A percentile compares a stretch with the other conserved stretches of the same genome.
phyloP scores from a whole-genome alignment of 345 rosid genomes.

The Hibiscus syriacus region DNA sequence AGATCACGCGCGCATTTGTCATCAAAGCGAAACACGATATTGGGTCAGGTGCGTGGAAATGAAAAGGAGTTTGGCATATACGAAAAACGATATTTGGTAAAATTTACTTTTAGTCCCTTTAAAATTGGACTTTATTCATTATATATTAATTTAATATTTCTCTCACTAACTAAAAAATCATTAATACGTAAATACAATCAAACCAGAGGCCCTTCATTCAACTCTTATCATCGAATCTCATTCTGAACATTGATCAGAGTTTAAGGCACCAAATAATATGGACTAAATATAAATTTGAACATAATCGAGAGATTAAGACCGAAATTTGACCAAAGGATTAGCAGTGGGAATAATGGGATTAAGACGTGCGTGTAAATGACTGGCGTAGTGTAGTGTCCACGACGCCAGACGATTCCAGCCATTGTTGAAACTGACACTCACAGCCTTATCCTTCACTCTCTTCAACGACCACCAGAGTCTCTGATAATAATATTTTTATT shows the following conservation, averaged over 20 bases:
- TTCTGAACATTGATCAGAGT: too few relatives aligned
- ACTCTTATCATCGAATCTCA: too few relatives aligned
- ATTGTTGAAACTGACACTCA: neutral
- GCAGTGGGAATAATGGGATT: neutral
- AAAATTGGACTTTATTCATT: too few relatives aligned
- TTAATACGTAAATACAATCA: too few relatives aligned
- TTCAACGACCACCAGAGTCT: neutral
- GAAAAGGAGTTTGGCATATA: neutral
- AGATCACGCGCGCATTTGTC: neutral
- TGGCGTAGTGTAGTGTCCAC: neutral
- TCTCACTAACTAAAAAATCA: too few relatives aligned
- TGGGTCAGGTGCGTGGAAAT: neutral
- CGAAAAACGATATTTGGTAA: neutral
- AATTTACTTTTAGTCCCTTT: too few relatives aligned
- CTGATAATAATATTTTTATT: neutral
- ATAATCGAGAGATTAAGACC: too few relatives aligned
- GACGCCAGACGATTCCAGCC: slow-evolving; percentile 5
- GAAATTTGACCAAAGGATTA: neutral
- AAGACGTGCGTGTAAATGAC: neutral
- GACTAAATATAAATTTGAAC: too few relatives aligned
- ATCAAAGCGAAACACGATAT: slow-evolving; percentile 6
- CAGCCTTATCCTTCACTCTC: neutral
- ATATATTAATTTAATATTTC: too few relatives aligned
- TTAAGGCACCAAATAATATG: too few relatives aligned
- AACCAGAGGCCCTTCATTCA: too few relatives aligned